Evolutionary conservation across 306 rosid genomes (phyloP).

Genomic region (Sesbania bispinosa): DNA sequence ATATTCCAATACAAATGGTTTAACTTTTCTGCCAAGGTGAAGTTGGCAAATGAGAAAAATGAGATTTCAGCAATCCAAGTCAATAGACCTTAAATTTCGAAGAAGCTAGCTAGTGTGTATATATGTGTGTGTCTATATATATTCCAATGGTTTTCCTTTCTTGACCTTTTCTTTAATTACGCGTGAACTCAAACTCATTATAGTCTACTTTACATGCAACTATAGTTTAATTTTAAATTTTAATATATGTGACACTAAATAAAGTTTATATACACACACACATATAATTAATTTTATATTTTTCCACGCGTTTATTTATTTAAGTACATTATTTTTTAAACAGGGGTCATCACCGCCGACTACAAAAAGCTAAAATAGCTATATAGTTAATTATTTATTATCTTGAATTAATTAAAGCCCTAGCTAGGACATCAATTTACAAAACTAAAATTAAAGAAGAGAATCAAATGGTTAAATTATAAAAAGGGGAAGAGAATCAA

Average conservation of each 20-base stretch:
- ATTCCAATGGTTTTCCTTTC: constrained; percentile 31
- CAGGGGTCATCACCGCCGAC: constrained; percentile 21
- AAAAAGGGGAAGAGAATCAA: background rate
- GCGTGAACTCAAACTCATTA: constrained; percentile 55
- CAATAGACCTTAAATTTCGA: constrained; percentile 25
- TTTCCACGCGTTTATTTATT: constrained; percentile 18
- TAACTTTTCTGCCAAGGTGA: constrained; percentile 31
- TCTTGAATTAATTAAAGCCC: constrained; percentile 2
- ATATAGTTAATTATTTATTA: background rate
- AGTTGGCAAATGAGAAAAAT: constrained; percentile 21
- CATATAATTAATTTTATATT: background rate
- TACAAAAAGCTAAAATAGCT: background rate
- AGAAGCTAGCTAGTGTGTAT: constrained; percentile 27
- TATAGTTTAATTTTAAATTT: constrained; percentile 26
- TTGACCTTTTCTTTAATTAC: constrained; percentile 38
- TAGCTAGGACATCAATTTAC: constrained; percentile 5
- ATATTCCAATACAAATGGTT: constrained; percentile 37
- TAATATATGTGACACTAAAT: constrained; percentile 14
- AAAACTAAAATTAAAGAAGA: background rate
- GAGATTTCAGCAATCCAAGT: constrained; percentile 20
- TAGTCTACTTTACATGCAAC: constrained; percentile 28
- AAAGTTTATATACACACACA: background rate
- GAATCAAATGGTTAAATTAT: background rate
- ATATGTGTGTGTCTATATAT: background rate
- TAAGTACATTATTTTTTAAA: background rate